phyloP scores from a whole-genome alignment of 2,329 filamentous ascomycete species.

The Gnomoniopsis sp. region DNA sequence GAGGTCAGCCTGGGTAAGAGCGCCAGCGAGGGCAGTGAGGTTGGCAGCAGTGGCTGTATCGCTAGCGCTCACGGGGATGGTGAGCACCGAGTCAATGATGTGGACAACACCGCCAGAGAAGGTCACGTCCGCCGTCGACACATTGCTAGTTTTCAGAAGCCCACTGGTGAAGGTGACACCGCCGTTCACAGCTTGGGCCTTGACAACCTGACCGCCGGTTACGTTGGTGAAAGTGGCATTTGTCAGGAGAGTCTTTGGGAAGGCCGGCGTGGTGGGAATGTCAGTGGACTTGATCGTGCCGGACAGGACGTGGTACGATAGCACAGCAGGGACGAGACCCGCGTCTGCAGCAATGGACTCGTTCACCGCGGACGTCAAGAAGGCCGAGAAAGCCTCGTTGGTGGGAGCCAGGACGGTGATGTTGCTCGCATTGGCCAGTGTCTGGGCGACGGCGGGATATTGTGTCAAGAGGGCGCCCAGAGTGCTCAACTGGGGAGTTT shows the following conservation, averaged over 20 bases:
- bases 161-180: slow-evolving; percentile 51
- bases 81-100: slow-evolving; percentile 46
- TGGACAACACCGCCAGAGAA: slow-evolving; percentile 55
- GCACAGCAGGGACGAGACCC: slow-evolving; percentile 35
- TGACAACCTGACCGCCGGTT: slow-evolving; percentile 56
- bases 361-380: slow-evolving; percentile 32
- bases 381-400: slow-evolving; percentile 43
- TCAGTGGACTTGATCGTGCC: slow-evolving; percentile 39
- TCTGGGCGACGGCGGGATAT: slow-evolving; percentile 32
- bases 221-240: slow-evolving; percentile 53
- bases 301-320: slow-evolving; percentile 58
- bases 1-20: slow-evolving; percentile 42
- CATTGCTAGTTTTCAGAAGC: slow-evolving; percentile 43
- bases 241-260: slow-evolving; percentile 42
- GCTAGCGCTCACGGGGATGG: slow-evolving; percentile 40
- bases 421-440: slow-evolving; percentile 39
- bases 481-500: slow-evolving; percentile 22
- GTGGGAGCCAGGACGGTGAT: slow-evolving; percentile 57
- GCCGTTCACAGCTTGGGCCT: slow-evolving; percentile 36
- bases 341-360: slow-evolving; percentile 21
- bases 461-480: slow-evolving; percentile 30
- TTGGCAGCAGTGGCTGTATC: slow-evolving; percentile 38
- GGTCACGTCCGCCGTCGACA: slow-evolving; percentile 46
- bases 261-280: slow-evolving; percentile 27
- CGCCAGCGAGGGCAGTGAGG: slow-evolving; percentile 43